Evolutionary conservation across 2,329 filamentous ascomycete species (phyloP).

Genomic region (Trichophyton rubrum): DNA sequence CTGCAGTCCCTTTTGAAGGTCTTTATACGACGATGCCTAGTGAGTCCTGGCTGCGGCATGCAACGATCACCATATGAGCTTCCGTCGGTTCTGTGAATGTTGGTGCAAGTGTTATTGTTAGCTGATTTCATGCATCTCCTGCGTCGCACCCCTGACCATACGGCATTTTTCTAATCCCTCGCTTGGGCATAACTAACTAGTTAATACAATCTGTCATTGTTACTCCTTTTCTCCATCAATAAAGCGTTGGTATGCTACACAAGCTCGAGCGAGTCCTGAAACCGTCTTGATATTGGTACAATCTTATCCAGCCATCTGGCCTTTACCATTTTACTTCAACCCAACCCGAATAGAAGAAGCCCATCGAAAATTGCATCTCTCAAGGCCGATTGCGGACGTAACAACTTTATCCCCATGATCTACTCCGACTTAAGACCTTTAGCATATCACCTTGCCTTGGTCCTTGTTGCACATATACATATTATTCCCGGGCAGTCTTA

Average conservation of each 20-base stretch:
- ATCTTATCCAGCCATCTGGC: background rate
- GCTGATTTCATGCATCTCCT: background rate
- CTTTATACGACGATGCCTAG: background rate
- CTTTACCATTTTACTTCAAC: background rate
- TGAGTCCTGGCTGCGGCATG: background rate
- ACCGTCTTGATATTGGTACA: background rate
- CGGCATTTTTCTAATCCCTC: background rate
- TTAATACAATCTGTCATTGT: background rate
- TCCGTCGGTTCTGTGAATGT: background rate
- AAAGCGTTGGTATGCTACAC: background rate
- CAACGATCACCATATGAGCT: background rate
- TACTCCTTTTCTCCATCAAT: background rate
- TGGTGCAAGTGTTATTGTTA: background rate
- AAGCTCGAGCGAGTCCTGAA: background rate
- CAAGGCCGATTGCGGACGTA: background rate
- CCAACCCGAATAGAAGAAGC: background rate
- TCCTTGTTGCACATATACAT: background rate
- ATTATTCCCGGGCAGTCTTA: background rate
- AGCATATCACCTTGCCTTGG: background rate
- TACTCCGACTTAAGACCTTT: background rate
- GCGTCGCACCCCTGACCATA: background rate
- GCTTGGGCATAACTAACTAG: background rate
- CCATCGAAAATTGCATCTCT: background rate
- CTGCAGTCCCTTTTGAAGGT: background rate
- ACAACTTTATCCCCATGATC: background rate